Base-by-base conservation (phyloP, 148 eudicot genomes). In the Rhododendron vialii region DNA sequence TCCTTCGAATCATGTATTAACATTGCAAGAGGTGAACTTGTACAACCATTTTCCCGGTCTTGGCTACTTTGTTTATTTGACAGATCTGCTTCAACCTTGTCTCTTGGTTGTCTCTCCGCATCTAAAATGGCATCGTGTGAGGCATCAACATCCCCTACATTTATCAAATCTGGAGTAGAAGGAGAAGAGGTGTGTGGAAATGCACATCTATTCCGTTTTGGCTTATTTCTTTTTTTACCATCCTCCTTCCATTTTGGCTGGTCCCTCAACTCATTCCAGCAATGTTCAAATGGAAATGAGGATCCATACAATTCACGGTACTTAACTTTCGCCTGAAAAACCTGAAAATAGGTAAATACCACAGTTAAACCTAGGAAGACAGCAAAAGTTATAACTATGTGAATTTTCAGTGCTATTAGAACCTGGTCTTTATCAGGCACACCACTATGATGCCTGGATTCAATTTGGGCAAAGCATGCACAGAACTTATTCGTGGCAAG, bases 391-490 rank as follows among this genome's bases (percentile, higher is more conserved):
- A 47, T 47, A 24, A 71, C 0, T 33, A 78, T 45, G 81, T 78
- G 30, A 78, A 24, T 11, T 45, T 5, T 36, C 55, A 45, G 47
- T 47, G 51, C 28, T 38, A n/a, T 47, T 41, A 78, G 12, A 45
- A 78, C 81, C 81, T 78, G 51, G 81, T 47, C 81, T 45, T 45
- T 24, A 10, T 78, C 55, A 47, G 55, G 51, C 17, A 45, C 15
- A n/a, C 33, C 81, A 45, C 55, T 78, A 20, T 43, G 81, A 45
- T 47, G 15, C 33, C 50, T 43, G 7, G 33, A 22, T 47, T 47
- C 55, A 47, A 47, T n/a, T n/a, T 47, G 33, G 35, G 81, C 55
- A 78, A 78, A 78, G 81, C 47, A 78, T 48, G 18, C 81, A 78
- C 55, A 47, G 33, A 78, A 78, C 33, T 78, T 78, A 47, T 78